Base-by-base conservation (phyloP, 176 grass and related monocot genomes). In the Stipa capillata region DNA sequence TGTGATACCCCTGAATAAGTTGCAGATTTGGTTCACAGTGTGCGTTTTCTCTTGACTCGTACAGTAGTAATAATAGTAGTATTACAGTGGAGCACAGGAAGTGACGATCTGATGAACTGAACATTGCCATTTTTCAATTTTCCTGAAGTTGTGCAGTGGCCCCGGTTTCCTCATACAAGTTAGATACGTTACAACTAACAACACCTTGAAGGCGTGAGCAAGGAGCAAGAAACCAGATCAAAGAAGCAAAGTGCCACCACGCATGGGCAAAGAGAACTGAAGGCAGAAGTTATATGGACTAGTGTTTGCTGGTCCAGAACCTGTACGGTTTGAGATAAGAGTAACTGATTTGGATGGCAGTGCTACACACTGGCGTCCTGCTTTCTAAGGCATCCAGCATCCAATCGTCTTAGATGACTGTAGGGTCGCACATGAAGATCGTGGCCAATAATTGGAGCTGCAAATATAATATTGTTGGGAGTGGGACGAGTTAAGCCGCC, bases 381-480 rank as follows among this genome's bases (percentile, higher is more conserved):
- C 35, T 36, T 53, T 15, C 20, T 42, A 42, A 49, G 45, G 4
- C 27, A 53, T 44, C 65, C 48, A n/a, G 20, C 58, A 23, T 68
- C 60, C n/a, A 10, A 8, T 24, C 59, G 21, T 32, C 59, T 56
- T 41, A 18, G 65, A 42, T 42, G 18, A 33, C 24, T 20, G 21
- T 73, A 69, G 51, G 31, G n/a, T 17, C 50, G 20, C 52, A 54
- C 36, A 23, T 49, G 42, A 77, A 39, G 49, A 17, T 58, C 40
- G 4, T 28, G 32, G 39, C 42, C 27, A 62, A 84, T 89, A 62
- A 84, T 75, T 80, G 87, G 35, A 69, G 51, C 34, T 50, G 21
- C 7, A 17, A 9, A 14, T 37, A 55, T 21, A 51, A 83, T 39
- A 55, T 23, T 25, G 20, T 0, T 73, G 16, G 40, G 63, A 39